Base-by-base conservation (phyloP, 1,139 yeast genomes). In the Yamadazyma sp. region DNA sequence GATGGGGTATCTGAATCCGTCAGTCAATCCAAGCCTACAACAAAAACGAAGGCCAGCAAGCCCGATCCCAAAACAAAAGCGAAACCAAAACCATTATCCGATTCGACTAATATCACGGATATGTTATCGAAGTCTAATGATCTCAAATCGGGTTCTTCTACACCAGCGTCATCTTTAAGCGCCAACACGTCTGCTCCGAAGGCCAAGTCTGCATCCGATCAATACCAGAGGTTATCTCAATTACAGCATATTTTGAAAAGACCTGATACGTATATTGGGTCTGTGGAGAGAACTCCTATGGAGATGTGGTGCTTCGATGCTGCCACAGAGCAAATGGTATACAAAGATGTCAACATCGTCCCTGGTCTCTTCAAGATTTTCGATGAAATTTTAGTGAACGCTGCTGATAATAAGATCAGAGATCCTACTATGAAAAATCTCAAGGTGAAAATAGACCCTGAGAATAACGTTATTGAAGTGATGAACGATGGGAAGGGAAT, bases 231-330 rank as follows among this genome's bases (percentile, higher is more conserved):
- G 64, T 80, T 94, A 40, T 83, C 97, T 3, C 98, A 91, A 64
- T 72, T 94, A 54, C 98, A 94, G 58, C 99, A 94, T 75, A 92
- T 94, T 46, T 73, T 94, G 56, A 89, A 89, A 62, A 84, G 99
- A 63, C 99, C 99, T 1, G 99, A 94, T 59, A 92, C 98, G 12
- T 94, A 94, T 64, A 85, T 94, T 53, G 99, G 99, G 5, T 89
- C 98, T 2, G 86, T 91, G 29, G 98, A 92, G 62, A 77, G 75
- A 41, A 81, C 87, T 33, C 85, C 81, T 40, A 77, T 83, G 38
- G 82, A 80, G 44, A 84, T 88, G 80, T 94, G 98, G 98, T 77
- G 89, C 35, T 84, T 73, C 55, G 88, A 88, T 58, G 79, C 78
- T 18, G 79, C 73, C 23, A 69, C 79, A 1, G 86, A 85, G 49